A percentile compares a stretch with the other conserved stretches of the same genome.
Evolutionary conservation across 1,139 yeast species (phyloP).

Genomic region (Suhomyces atakaporum): DNA sequence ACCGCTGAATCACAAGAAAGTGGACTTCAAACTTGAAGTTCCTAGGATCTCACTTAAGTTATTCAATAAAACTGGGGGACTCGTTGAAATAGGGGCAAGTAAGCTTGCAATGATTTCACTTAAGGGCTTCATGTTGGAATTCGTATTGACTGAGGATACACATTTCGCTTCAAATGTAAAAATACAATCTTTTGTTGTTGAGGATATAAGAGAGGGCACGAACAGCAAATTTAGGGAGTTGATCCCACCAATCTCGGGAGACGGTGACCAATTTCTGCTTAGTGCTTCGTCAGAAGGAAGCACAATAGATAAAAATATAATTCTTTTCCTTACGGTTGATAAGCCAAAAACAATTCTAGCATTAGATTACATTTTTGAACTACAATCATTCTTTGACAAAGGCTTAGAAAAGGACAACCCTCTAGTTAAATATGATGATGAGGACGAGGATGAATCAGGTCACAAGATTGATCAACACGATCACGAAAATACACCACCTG

Average conservation of each 20-base stretch:
- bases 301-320: conserved; percentile 43
- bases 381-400: conserved; percentile 61
- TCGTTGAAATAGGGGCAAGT: conserved; percentile 37
- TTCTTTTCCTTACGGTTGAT: conserved; percentile 66
- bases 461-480: conserved; percentile 4
- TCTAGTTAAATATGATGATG: conserved; percentile 20
- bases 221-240: conserved; percentile 76
- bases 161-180: conserved; percentile 62
- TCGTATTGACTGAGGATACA: conserved; percentile 55
- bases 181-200: conserved; percentile 73
- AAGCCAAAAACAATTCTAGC: conserved; percentile 83
- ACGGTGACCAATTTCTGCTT: conserved; percentile 72
- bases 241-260: conserved; percentile 68
- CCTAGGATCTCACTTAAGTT: conserved; percentile 68
- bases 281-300: conserved; percentile 47
- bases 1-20: conserved; percentile 36
- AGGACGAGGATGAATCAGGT: conserved; percentile 8
- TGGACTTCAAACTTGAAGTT: conserved; percentile 56
- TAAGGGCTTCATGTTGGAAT: conserved; percentile 54
- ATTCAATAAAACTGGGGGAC: conserved; percentile 55
- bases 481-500: conserved; percentile 1
- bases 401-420: conserved; percentile 34
- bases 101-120: conserved; percentile 66
- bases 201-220: conserved; percentile 64
- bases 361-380: conserved; percentile 77